phyloP scores from a whole-genome alignment of 139 green algal genomes.

The Microglena sp. region DNA sequence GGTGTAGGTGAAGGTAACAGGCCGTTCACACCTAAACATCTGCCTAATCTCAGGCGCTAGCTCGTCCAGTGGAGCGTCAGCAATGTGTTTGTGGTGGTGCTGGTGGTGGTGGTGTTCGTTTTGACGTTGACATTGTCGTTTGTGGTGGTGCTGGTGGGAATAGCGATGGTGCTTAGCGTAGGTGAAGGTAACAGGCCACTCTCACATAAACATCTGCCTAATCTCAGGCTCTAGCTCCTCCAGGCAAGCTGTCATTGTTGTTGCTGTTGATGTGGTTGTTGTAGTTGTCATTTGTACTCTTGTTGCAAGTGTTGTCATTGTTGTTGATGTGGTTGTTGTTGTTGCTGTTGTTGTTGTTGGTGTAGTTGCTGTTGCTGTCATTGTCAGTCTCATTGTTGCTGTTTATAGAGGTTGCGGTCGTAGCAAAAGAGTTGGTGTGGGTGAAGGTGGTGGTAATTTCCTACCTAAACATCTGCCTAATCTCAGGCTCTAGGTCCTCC shows the following conservation, averaged over 20 bases:
- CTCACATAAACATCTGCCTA: no score
- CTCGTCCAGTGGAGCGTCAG: no score
- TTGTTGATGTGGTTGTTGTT: neutral
- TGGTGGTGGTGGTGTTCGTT: no score
- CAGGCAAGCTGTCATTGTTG: neutral
- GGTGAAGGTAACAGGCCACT: neutral
- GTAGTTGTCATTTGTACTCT: neutral
- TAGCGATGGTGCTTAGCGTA: neutral
- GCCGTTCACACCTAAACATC: no score
- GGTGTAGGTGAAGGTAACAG: neutral
- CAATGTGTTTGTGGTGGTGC: no score
- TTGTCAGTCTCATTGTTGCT: neutral
- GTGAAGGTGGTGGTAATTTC: neutral
- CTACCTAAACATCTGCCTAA: slow-evolving; percentile 21
- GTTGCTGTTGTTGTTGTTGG: neutral
- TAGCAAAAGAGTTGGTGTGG: no score
- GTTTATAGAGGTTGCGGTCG: neutral
- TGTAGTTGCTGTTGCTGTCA: neutral
- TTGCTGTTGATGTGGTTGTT: neutral
- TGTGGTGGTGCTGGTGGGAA: neutral
- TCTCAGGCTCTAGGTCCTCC: slow-evolving; percentile 35
- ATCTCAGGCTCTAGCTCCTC: neutral
- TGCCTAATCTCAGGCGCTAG: no score
- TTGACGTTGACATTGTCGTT: neutral
- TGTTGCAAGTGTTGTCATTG: neutral